These are phyloP conservation scores for Tephrocybe sp. DNA, from an alignment of 768 basidiomycete species.

Conservation along the genomic window DNA sequence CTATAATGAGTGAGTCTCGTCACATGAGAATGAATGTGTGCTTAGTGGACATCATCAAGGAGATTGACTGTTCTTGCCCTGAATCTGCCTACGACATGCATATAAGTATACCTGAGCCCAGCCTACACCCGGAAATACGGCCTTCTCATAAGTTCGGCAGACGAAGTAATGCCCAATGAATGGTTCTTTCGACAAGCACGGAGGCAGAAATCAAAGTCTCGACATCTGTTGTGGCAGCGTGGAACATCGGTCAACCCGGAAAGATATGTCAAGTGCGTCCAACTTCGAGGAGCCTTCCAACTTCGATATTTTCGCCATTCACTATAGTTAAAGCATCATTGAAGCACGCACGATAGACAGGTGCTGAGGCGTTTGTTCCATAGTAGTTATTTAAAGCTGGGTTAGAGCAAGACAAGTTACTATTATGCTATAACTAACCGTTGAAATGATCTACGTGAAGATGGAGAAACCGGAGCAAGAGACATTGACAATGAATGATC, in stretches of 20 bases:
- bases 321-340: too few relatives aligned
- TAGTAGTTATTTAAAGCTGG: too few relatives aligned
- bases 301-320: neutral
- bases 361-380: too few relatives aligned
- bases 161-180: neutral
- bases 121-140: neutral
- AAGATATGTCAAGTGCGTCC: neutral
- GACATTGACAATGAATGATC: too few relatives aligned
- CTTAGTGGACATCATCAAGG: neutral
- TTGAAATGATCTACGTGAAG: too few relatives aligned
- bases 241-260: neutral
- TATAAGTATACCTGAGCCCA: neutral
- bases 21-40: neutral
- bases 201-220: constrained; percentile 4
- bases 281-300: neutral
- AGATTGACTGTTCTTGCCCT: constrained; percentile 6
- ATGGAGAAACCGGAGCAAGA: neutral
- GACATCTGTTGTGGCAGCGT: neutral
- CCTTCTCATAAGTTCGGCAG: neutral
- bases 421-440: too few relatives aligned
- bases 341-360: too few relatives aligned
- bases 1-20: too few relatives aligned
- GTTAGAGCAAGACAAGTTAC: too few relatives aligned
- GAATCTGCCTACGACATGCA: constrained; percentile 2
- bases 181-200: constrained; percentile 12